A percentile compares a stretch with the other conserved stretches of the same genome.
These are phyloP conservation scores for Cardiosporidium cionae DNA, from an alignment of 169 alveolate species.

Conservation along the genomic window DNA sequence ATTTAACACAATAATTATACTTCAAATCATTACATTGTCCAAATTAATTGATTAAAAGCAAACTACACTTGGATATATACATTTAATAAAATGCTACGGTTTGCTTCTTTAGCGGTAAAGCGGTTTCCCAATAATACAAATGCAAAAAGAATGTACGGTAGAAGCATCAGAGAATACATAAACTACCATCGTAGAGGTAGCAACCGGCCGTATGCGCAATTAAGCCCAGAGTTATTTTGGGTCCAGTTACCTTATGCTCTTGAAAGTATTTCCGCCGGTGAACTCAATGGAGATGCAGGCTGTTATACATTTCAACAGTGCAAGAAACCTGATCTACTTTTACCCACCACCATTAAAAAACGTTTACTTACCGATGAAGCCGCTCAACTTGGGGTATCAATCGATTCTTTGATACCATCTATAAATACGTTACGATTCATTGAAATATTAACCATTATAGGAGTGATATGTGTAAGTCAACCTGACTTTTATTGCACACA, in stretches of 20 bases:
- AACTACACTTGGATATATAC: too few species aligned
- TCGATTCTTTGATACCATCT: not conserved
- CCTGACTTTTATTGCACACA: too few species aligned
- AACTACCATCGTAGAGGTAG: too few species aligned
- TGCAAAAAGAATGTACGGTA: too few species aligned
- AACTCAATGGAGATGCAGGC: not conserved
- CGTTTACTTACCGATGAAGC: not conserved
- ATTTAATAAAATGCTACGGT: too few species aligned
- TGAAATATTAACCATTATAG: not conserved
- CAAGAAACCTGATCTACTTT: not conserved
- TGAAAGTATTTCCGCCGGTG: not conserved
- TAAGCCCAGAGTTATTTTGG: not conserved
- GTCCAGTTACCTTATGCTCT: not conserved
- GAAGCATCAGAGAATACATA: too few species aligned
- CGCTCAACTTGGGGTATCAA: not conserved
- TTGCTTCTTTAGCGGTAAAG: too few species aligned
- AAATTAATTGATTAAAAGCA: too few species aligned
- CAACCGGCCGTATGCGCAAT: too few species aligned
- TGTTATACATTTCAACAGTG: not conserved
- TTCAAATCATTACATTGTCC: too few species aligned
- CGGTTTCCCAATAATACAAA: too few species aligned
- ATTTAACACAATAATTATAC: too few species aligned
- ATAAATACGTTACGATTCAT: not conserved
- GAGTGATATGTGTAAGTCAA: not conserved
- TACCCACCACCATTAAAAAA: not conserved